phyloP scores from a whole-genome alignment of 257 asterid species.

The Capsicum chinense region DNA sequence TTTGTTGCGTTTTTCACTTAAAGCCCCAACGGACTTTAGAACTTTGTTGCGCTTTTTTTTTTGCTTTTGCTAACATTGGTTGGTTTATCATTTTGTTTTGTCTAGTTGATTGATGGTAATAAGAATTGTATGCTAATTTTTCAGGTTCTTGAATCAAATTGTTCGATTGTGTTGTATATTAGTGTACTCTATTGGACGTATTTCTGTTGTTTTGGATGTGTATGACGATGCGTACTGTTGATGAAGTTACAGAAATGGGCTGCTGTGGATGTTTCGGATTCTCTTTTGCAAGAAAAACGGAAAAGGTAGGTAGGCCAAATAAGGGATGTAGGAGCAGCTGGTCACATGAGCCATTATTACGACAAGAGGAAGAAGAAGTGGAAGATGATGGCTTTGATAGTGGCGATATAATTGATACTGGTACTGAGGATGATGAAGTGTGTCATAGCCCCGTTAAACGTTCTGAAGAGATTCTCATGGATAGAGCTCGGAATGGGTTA shows the following conservation, averaged over 20 bases:
- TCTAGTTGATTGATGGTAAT: neutral
- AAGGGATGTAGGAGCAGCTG: slow-evolving; percentile 42
- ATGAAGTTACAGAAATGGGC: slow-evolving; percentile 66
- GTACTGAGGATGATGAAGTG: slow-evolving; percentile 67
- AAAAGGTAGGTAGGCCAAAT: slow-evolving; percentile 50
- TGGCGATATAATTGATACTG: slow-evolving; percentile 67
- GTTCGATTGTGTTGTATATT: slow-evolving; percentile 37
- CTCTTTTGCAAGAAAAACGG: slow-evolving; percentile 62
- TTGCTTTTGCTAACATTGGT: neutral
- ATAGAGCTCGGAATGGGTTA: slow-evolving; percentile 64
- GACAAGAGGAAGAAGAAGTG: slow-evolving; percentile 54
- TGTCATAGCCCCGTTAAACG: slow-evolving; percentile 72
- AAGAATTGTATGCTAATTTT: slow-evolving; percentile 33
- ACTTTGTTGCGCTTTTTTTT: neutral
- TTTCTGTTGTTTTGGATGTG: slow-evolving; percentile 38
- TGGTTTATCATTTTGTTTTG: neutral
- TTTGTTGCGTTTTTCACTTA: neutral
- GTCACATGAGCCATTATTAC: slow-evolving; percentile 70
- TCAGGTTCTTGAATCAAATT: slow-evolving; percentile 62
- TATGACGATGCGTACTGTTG: slow-evolving; percentile 50
- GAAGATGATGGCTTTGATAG: slow-evolving; percentile 52
- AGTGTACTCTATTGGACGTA: slow-evolving; percentile 31
- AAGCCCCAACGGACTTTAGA: neutral
- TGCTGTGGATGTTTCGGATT: slow-evolving; percentile 97
- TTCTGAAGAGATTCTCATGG: slow-evolving; percentile 77